Conservation (phyloP, 495 filamentous ascomycete genomes). For the Astrocystis sublimbata region DNA sequence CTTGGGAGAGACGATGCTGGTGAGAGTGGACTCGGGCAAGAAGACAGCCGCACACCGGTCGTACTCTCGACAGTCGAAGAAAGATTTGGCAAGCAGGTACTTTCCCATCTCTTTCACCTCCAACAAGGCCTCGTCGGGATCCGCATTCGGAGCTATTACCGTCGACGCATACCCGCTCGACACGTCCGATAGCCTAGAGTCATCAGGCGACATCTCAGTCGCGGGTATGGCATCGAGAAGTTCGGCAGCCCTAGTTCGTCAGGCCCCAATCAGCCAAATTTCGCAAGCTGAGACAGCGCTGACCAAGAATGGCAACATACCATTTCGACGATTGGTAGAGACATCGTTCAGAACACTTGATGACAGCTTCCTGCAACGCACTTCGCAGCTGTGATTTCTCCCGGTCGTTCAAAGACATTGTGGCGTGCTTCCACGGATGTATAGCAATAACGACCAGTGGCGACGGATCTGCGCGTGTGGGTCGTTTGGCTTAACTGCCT, state of each 20-base stretch:
- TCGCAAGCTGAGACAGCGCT: background rate
- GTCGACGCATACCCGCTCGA: conserved; percentile 41
- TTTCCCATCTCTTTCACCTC: conserved; percentile 78
- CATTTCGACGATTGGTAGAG: conserved; percentile 97
- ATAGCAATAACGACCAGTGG: background rate
- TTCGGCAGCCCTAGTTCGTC: conserved; percentile 78
- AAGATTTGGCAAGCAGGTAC: conserved; percentile 90
- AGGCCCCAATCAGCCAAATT: conserved; percentile 12
- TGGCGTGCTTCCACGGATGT: conserved; percentile 12
- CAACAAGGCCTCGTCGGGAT: conserved; percentile 68
- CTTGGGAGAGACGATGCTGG: conserved; percentile 56
- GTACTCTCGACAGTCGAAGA: conserved; percentile 94
- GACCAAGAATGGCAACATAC: conserved; percentile 47
- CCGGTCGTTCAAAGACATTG: conserved; percentile 45
- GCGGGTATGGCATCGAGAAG: conserved; percentile 78
- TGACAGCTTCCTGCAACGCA: conserved; percentile 75
- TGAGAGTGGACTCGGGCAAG: conserved; percentile 69
- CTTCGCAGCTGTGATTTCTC: conserved; percentile 55
- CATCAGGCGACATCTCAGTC: conserved; percentile 36
- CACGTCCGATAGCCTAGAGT: conserved; percentile 38
- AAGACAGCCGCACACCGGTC: conserved; percentile 93
- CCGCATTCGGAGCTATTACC: conserved; percentile 50
- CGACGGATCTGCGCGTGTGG: no score
- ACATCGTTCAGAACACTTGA: conserved; percentile 92
- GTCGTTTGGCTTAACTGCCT: no score